phyloP scores from a whole-genome alignment of 257 asterid species.

The Solanum bukasovii region DNA sequence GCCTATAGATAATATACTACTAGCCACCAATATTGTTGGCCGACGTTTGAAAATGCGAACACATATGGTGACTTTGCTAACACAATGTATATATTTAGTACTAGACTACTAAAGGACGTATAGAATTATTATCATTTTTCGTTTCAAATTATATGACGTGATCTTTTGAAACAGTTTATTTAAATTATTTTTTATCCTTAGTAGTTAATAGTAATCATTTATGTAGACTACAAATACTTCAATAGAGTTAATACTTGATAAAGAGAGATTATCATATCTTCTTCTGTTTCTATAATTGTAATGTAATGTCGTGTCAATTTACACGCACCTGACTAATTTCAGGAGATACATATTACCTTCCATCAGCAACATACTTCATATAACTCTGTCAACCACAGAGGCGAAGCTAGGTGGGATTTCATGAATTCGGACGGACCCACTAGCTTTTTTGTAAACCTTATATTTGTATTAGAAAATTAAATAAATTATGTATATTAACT shows the following conservation, averaged over 20 bases:
- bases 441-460: too few relatives aligned
- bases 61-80: neutral
- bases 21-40: neutral
- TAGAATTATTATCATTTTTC: neutral
- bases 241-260: neutral
- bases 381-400: too few relatives aligned
- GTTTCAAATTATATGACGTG: neutral
- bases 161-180: too few relatives aligned
- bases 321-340: fast-evolving
- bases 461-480: too few relatives aligned
- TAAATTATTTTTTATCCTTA: neutral
- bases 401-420: too few relatives aligned
- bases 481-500: too few relatives aligned
- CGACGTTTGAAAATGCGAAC: neutral
- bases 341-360: neutral
- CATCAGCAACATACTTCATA: fast-evolving
- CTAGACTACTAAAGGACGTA: neutral
- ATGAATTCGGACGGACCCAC: too few relatives aligned
- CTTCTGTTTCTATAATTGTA: neutral
- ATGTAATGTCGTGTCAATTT: neutral
- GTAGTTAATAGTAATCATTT: neutral
- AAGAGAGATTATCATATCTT: neutral
- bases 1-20: too few relatives aligned
- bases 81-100: neutral
- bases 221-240: neutral